Evolutionary conservation across 2,329 filamentous ascomycete species (phyloP).

Genomic region (Diplocarpon rosae): DNA sequence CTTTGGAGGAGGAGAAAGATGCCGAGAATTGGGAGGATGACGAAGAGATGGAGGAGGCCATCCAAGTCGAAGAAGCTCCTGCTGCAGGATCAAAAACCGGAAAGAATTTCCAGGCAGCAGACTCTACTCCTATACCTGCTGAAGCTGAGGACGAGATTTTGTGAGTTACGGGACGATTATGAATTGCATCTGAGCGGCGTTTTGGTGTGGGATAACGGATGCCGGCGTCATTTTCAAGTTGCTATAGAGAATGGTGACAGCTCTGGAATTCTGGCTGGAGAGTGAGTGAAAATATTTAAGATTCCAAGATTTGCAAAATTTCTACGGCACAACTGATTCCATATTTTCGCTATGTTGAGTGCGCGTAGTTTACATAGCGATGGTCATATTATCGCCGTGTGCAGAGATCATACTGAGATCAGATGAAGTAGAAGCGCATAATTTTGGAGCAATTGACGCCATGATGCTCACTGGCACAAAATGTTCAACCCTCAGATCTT

Average conservation of each 20-base stretch:
- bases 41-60: slow-evolving; percentile 11
- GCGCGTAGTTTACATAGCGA: too few species aligned
- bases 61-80: slow-evolving; percentile 8
- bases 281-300: too few species aligned
- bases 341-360: too few species aligned
- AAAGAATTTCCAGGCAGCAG: slow-evolving; percentile 3
- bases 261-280: too few species aligned
- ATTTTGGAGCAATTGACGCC: too few species aligned
- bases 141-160: slow-evolving; percentile 22
- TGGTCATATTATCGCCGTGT: too few species aligned
- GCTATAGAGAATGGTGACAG: neutral
- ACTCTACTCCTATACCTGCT: slow-evolving; percentile 1
- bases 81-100: slow-evolving; percentile 4
- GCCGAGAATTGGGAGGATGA: slow-evolving; percentile 6
- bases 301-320: too few species aligned
- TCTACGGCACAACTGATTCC: too few species aligned
- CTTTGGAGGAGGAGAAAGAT: slow-evolving; percentile 18
- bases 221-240: slow-evolving; percentile 1
- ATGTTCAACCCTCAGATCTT: too few species aligned
- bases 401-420: too few species aligned
- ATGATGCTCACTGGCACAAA: too few species aligned
- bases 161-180: slow-evolving; percentile 7
- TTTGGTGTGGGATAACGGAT: slow-evolving; percentile 7
- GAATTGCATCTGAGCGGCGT: slow-evolving; percentile 16
- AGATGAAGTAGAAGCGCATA: too few species aligned